phyloP scores from a whole-genome alignment of 2,329 filamentous ascomycete species.

The Phialophora tarda region DNA sequence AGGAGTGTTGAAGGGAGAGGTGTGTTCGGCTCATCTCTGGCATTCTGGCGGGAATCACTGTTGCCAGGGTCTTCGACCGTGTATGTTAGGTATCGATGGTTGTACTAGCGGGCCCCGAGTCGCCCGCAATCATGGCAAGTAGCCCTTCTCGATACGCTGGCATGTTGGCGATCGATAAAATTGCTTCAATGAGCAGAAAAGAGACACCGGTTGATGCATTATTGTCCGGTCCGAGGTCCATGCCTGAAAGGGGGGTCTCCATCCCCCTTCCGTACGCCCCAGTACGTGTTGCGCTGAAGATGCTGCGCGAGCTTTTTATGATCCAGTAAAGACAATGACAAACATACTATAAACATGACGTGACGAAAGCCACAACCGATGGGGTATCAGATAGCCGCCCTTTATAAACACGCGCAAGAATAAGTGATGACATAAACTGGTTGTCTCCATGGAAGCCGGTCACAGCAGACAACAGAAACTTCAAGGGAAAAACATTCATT shows the following conservation, averaged over 20 bases:
- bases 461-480: background rate
- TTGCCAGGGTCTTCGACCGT: background rate
- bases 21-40: background rate
- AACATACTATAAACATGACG: constrained; percentile 20
- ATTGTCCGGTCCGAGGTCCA: background rate
- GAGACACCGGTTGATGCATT: too few species aligned
- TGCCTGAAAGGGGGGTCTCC: background rate
- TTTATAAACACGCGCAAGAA: constrained; percentile 30
- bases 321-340: constrained; percentile 2
- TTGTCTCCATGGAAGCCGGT: background rate
- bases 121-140: too few species aligned
- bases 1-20: background rate
- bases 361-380: constrained; percentile 40
- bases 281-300: background rate
- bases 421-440: background rate
- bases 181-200: too few species aligned
- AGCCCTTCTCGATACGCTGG: too few species aligned
- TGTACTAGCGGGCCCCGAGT: too few species aligned
- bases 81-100: background rate
- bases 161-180: too few species aligned
- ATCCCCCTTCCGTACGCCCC: background rate
- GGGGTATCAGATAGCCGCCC: constrained; percentile 38
- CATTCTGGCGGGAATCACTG: background rate
- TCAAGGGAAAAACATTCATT: background rate
- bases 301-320: constrained; percentile 2